Evolutionary conservation across 768 basidiomycete species (phyloP).

Genomic region (Mycena vitilis): DNA sequence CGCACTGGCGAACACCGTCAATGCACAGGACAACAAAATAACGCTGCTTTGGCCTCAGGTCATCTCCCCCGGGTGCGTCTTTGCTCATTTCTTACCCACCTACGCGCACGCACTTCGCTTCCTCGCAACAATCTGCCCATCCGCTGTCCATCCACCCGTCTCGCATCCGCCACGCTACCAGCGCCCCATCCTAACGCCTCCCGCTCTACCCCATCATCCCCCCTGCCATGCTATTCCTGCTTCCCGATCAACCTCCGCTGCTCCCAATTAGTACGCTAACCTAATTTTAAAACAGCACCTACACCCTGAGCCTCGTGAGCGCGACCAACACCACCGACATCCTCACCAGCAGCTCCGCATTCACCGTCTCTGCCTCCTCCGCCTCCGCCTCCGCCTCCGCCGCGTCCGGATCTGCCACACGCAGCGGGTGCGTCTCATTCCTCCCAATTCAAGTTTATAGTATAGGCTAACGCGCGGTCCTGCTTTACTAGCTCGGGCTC

Average conservation of each 20-base stretch:
- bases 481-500: background rate
- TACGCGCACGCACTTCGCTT: background rate
- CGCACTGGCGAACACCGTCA: background rate
- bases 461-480: too few species aligned
- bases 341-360: background rate
- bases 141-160: background rate
- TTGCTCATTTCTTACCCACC: background rate
- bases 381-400: background rate
- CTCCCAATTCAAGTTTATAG: too few species aligned
- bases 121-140: background rate
- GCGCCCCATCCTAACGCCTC: background rate
- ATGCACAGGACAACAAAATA: slow-evolving; percentile 1
- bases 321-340: background rate
- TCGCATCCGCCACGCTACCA: background rate
- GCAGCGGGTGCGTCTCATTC: too few species aligned
- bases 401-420: background rate
- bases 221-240: background rate
- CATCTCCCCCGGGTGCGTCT: slow-evolving; percentile 5
- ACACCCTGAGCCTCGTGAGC: slow-evolving; percentile 1
- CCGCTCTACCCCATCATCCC: background rate
- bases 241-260: slow-evolving; percentile 1
- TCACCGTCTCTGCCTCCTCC: background rate
- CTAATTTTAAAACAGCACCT: slow-evolving; percentile 2
- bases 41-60: background rate
- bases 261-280: background rate